These are phyloP conservation scores for Trametes cingulata DNA, from an alignment of 768 basidiomycete species.

Conservation along the genomic window DNA sequence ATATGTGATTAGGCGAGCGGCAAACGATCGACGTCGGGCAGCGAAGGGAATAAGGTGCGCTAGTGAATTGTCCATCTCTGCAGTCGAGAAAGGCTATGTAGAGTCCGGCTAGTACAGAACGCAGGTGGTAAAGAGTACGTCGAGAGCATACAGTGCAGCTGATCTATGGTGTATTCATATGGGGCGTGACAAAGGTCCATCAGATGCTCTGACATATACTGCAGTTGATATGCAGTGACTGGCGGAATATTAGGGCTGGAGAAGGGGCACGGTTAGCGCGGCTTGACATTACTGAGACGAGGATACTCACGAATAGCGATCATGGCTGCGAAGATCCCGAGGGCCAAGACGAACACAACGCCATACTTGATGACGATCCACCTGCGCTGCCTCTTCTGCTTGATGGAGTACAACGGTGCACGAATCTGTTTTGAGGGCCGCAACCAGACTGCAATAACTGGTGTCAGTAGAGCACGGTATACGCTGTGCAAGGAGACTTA, in stretches of 20 bases:
- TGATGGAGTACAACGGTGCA: constrained; percentile 86
- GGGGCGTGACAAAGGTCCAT: constrained; percentile 28
- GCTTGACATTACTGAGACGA: neutral
- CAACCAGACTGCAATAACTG: constrained; percentile 73
- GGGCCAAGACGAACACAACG: constrained; percentile 66
- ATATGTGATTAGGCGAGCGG: neutral
- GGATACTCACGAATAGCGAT: constrained; percentile 71
- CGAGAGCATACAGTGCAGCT: constrained; percentile 23
- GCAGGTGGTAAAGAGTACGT: constrained; percentile 6
- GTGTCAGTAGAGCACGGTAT: constrained; percentile 21
- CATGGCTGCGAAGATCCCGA: constrained; percentile 72
- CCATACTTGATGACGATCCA: constrained; percentile 91
- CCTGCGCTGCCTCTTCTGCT: constrained; percentile 86
- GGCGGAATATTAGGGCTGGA: constrained; percentile 31
- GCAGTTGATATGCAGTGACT: constrained; percentile 30
- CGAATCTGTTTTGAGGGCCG: constrained; percentile 93
- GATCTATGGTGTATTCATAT: constrained; percentile 15
- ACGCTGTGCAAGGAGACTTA: constrained; percentile 44
- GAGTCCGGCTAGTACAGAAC: constrained; percentile 25
- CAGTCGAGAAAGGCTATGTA: constrained; percentile 16
- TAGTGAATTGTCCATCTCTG: constrained; percentile 25
- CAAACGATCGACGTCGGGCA: neutral
- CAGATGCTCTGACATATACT: constrained; percentile 30
- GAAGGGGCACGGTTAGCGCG: constrained; percentile 1
- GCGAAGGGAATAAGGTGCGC: neutral